phyloP scores from a whole-genome alignment of 345 rosid genomes.

The Sisymbrium altissimum region DNA sequence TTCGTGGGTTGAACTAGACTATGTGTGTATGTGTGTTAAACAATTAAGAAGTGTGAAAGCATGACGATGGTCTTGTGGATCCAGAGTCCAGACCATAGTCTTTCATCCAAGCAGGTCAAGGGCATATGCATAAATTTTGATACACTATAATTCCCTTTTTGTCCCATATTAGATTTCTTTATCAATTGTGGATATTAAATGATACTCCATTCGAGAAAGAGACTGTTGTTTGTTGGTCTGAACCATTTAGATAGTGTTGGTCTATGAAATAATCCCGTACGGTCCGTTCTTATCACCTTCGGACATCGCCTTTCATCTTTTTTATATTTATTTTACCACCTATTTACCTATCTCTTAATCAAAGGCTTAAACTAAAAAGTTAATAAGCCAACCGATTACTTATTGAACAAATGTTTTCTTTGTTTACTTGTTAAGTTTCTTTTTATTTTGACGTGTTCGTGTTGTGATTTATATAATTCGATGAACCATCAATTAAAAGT shows the following conservation, averaged over 20 bases:
- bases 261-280: neutral
- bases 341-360: neutral
- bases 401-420: neutral
- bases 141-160: neutral
- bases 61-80: neutral
- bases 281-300: neutral
- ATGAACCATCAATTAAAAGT: neutral
- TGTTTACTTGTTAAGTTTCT: neutral
- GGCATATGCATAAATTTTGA: neutral
- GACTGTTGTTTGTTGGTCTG: neutral
- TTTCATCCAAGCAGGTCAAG: neutral
- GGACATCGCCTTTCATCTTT: neutral
- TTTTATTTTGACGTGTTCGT: neutral
- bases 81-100: neutral
- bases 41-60: neutral
- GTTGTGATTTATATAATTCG: neutral
- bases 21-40: neutral
- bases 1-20: too few relatives aligned
- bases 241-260: neutral
- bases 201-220: neutral
- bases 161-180: neutral
- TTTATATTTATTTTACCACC: too few relatives aligned
- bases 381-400: neutral
- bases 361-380: neutral
- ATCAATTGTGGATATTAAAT: neutral